Percentiles rank a stretch among this genome's conserved stretches.
Conservation (phyloP, 257 asterid species). For the Lycium ferocissimum region DNA sequence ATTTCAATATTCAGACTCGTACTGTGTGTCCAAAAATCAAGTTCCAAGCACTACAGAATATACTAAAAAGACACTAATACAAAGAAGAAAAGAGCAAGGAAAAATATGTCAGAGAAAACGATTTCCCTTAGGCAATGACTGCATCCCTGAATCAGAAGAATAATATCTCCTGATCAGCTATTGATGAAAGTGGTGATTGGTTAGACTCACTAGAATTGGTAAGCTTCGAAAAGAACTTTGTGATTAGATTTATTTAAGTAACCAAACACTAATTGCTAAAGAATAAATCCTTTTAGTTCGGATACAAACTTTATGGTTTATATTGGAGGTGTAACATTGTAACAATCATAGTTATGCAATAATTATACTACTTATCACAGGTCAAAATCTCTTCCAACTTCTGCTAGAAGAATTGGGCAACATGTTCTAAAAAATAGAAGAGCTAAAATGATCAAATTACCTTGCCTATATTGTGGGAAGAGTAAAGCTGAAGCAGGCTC, state of each 20-base stretch:
- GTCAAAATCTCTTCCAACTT: neutral
- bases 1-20: conserved; percentile 1
- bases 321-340: neutral
- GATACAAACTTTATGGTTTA: neutral
- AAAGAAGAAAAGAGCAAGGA: neutral
- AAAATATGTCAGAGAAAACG: neutral
- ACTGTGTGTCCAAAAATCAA: neutral
- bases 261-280: conserved; percentile 11
- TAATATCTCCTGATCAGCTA: conserved; percentile 8
- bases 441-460: conserved; percentile 43
- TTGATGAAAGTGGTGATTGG: conserved; percentile 14
- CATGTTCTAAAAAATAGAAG: neutral
- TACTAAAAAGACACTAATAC: neutral
- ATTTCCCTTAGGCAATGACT: conserved; percentile 13
- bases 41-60: conserved; percentile 16
- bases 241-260: conserved; percentile 13
- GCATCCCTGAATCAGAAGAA: neutral
- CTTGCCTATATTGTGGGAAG: conserved; percentile 94
- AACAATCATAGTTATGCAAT: neutral
- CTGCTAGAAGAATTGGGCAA: conserved; percentile 15
- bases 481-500: conserved; percentile 88
- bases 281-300: neutral
- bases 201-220: conserved; percentile 17
- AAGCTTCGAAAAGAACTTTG: conserved; percentile 1
- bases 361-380: neutral